Percentiles rank a stretch among this genome's conserved stretches.
Evolutionary conservation across 2,329 filamentous ascomycete genomes (phyloP).

Genomic region (Alternaria triticina): DNA sequence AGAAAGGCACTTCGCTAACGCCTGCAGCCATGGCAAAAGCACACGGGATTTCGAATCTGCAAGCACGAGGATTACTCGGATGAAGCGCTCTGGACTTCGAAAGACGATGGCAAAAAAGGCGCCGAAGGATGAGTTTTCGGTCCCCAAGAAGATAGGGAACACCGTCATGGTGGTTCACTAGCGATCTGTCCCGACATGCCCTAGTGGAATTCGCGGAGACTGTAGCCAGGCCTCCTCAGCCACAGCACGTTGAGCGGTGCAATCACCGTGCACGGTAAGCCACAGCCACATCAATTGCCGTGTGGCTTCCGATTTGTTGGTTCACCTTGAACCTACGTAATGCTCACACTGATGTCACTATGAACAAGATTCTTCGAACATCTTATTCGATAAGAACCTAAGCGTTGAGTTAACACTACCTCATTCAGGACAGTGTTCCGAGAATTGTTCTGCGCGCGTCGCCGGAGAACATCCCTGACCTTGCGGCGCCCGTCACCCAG

Average conservation of each 20-base stretch:
- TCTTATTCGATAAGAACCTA: not conserved
- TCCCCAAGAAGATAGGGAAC: slow-evolving; percentile 14
- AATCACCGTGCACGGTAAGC: slow-evolving; percentile 26
- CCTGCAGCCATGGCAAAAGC: slow-evolving; percentile 23
- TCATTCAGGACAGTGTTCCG: slow-evolving; percentile 6
- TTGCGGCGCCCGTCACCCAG: slow-evolving; percentile 26
- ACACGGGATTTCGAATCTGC: slow-evolving; percentile 19
- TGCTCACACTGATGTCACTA: slow-evolving; percentile 8
- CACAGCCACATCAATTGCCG: slow-evolving; percentile 25
- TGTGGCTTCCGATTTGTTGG: slow-evolving; percentile 27
- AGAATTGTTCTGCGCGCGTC: slow-evolving; percentile 16
- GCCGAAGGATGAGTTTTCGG: slow-evolving; percentile 13
- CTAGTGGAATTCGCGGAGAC: not conserved
- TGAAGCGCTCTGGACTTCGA: slow-evolving; percentile 9
- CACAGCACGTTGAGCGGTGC: slow-evolving; percentile 22
- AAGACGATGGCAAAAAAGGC: slow-evolving; percentile 24
- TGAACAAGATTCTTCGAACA: not conserved
- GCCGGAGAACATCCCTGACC: slow-evolving; percentile 13
- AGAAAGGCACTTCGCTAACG: slow-evolving; percentile 24
- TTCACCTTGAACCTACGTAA: slow-evolving; percentile 6
- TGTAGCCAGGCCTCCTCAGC: slow-evolving; percentile 18
- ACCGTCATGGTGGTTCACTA: slow-evolving; percentile 19
- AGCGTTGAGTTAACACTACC: slow-evolving; percentile 9
- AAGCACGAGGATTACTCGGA: slow-evolving; percentile 23
- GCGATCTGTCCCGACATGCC: not conserved